Base-by-base conservation (phyloP, 495 filamentous ascomycete genomes). In the Talaromyces thailandensis region DNA sequence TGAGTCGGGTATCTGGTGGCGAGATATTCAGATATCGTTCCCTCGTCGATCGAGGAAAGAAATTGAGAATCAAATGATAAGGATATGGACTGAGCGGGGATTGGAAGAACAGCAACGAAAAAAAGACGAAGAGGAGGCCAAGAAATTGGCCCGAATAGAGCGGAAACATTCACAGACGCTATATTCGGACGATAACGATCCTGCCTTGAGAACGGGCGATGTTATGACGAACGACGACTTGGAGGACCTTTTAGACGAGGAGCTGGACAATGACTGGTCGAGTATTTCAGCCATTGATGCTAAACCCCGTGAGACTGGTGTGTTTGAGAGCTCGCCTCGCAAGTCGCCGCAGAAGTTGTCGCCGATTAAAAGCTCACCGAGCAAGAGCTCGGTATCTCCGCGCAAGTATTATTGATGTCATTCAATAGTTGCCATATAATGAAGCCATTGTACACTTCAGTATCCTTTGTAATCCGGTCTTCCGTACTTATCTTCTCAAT, bases 31-130 rank as follows among this genome's bases (percentile, higher is more conserved):
- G 35, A 55, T 60, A 18, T 62, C 65, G 24, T 60, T 79, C 9
- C 72, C 71, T 11, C 63, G 65, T 48, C 71, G 77, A 14, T 66
- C 73, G 18, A 65, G 65, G 32, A 55, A 67, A 21, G 77, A 76
- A 56, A 67, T 76, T 48, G 75, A 79, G 56, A 73, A 71, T 61
- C 70, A 79, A 51, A 57, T 78, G 62, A 61, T 79, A 55, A 70
- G 69, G 62, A 63, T 70, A 18, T 79, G 73, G 71, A 73, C 68
- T 53, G 72, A 63, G 16, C 65, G 51, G 26, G 28, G 9, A 55
- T 24, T 55, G 12, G 26, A 55, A 26, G 51, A 25, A 28, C 16
- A 4, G 11, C 16, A 48, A 18, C 6, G 9, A 8, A 21, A 2
- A 21, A 48, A 53, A 6, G 24, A 53, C 16, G 50, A 53, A 5